Conservation (phyloP, 139 green algal species). For the Asterochloris erici region DNA sequence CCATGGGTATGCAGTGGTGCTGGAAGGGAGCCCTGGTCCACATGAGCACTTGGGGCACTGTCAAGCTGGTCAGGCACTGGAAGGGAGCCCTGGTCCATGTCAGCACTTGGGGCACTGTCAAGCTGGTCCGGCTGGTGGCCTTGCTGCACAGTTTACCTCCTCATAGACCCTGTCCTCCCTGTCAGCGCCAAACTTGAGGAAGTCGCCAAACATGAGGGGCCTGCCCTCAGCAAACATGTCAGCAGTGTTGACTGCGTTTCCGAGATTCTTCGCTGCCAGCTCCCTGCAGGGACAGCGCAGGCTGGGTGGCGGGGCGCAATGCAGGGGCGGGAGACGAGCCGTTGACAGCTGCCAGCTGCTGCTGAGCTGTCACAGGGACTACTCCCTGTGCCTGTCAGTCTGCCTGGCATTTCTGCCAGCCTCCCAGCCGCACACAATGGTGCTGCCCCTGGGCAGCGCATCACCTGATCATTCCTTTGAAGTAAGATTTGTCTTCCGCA, state of each 20-base stretch:
- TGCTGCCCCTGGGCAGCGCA: too few relatives aligned
- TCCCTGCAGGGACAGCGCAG: background rate
- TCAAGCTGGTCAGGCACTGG: background rate
- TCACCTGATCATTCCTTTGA: constrained; percentile 43
- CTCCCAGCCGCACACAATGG: background rate
- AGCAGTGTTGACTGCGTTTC: constrained; percentile 30
- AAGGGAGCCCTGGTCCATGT: background rate
- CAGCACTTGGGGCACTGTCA: background rate
- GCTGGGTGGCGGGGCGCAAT: background rate
- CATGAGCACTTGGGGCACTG: background rate
- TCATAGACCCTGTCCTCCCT: constrained; percentile 58
- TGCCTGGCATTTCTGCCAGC: background rate
- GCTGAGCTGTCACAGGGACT: constrained; percentile 8
- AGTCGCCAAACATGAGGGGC: constrained; percentile 70
- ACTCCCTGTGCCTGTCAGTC: background rate
- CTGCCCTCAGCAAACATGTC: constrained; percentile 41
- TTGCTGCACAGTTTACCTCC: constrained; percentile 22
- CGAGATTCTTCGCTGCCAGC: constrained; percentile 1
- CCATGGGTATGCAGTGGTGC: too few relatives aligned
- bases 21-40: too few relatives aligned
- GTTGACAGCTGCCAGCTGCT: too few relatives aligned
- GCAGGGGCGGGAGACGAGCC: background rate
- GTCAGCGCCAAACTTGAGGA: constrained; percentile 46
- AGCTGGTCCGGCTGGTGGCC: background rate
- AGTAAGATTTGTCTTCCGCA: constrained; percentile 69